A percentile compares a stretch with the other conserved stretches of the same genome.
Evolutionary conservation across 768 basidiomycete species (phyloP).

Genomic region (Pulveroboletus frians): DNA sequence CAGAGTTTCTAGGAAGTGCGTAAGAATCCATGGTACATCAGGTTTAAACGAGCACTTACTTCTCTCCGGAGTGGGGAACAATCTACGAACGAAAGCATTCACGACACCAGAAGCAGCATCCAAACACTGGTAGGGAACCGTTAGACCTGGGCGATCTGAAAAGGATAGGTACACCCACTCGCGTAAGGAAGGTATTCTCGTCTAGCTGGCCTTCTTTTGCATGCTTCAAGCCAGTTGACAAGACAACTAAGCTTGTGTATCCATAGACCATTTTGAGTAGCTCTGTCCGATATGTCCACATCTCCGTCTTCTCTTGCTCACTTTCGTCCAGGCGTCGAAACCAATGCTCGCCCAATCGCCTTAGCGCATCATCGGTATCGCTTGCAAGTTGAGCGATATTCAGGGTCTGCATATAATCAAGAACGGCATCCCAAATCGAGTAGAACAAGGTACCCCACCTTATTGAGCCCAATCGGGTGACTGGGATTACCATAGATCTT

Average conservation of each 20-base stretch:
- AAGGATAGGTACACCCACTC: constrained; percentile 42
- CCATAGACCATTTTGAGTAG: constrained; percentile 59
- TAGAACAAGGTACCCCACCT: constrained; percentile 35
- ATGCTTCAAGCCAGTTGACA: constrained; percentile 76
- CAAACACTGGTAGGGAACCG: constrained; percentile 45
- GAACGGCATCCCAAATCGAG: neutral
- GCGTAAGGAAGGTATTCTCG: constrained; percentile 60
- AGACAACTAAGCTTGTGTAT: constrained; percentile 62
- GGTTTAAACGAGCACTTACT: constrained; percentile 33
- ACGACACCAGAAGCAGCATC: constrained; percentile 64
- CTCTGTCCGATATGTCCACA: constrained; percentile 56
- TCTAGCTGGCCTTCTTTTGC: constrained; percentile 51
- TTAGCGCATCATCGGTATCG: constrained; percentile 66
- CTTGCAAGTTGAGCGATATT: constrained; percentile 62
- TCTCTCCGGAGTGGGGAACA: constrained; percentile 48
- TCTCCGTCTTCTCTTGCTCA: constrained; percentile 47
- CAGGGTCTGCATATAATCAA: constrained; percentile 39
- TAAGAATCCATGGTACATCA: neutral
- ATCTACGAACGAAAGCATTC: constrained; percentile 51
- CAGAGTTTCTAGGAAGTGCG: constrained; percentile 39
- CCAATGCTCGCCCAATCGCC: constrained; percentile 53
- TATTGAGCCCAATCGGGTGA: constrained; percentile 73
- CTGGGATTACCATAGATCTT: constrained; percentile 69
- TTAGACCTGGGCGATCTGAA: neutral
- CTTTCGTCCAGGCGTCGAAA: constrained; percentile 43